Percentiles rank a stretch among this genome's conserved stretches.
phyloP scores from a whole-genome alignment of 805 yeast species.

The Cyberlindnera bimundalis region DNA sequence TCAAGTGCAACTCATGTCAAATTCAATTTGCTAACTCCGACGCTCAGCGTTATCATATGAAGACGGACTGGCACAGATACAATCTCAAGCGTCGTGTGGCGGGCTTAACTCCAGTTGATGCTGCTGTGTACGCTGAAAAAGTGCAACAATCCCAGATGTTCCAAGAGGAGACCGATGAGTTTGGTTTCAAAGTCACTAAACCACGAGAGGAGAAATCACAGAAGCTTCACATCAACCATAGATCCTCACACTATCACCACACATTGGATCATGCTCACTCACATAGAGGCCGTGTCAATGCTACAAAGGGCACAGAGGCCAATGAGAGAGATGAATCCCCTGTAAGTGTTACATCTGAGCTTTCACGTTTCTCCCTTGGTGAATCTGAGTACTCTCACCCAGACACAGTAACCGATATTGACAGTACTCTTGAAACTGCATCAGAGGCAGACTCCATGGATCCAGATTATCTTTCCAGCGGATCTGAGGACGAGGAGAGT shows the following conservation, averaged over 20 bases:
- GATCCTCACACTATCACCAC: constrained; percentile 2
- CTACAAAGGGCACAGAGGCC: background rate
- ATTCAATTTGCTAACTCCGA: constrained; percentile 79
- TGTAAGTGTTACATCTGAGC: constrained; percentile 47
- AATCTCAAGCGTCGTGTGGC: constrained; percentile 93
- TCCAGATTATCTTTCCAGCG: constrained; percentile 28
- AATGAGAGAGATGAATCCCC: constrained; percentile 43
- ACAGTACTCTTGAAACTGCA: constrained; percentile 39
- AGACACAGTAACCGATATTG: constrained; percentile 34
- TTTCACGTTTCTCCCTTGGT: constrained; percentile 55
- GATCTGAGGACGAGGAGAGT: constrained; percentile 28
- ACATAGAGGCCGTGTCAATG: constrained; percentile 28
- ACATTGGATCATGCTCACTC: constrained; percentile 3
- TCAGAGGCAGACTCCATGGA: constrained; percentile 47
- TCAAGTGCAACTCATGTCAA: constrained; percentile 88
- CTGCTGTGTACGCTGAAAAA: constrained; percentile 44
- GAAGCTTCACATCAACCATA: constrained; percentile 15
- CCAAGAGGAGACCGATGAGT: constrained; percentile 37
- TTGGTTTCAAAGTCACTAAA: constrained; percentile 35
- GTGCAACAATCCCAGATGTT: constrained; percentile 32
- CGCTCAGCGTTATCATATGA: constrained; percentile 89
- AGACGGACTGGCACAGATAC: constrained; percentile 97
- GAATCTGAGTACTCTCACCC: constrained; percentile 36
- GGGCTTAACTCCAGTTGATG: constrained; percentile 65
- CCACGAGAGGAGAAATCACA: constrained; percentile 16